A percentile compares a stretch with the other conserved stretches of the same genome.
phyloP scores from a whole-genome alignment of 345 rosid genomes.

The Turnera subulata region DNA sequence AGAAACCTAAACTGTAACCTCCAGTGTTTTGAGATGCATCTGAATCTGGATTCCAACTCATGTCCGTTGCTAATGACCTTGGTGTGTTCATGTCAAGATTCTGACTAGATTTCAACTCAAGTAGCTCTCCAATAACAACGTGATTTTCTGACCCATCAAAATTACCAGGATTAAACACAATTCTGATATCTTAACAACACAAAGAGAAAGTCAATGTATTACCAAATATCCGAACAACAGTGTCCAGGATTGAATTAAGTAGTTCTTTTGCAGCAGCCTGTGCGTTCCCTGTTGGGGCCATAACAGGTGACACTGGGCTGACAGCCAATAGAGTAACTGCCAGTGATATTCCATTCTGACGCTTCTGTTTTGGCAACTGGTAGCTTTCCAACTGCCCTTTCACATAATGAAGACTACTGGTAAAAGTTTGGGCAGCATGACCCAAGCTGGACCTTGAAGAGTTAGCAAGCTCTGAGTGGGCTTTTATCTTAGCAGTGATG shows the following conservation, averaged over 20 bases:
- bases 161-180: not conserved
- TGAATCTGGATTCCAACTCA: slow-evolving; percentile 66
- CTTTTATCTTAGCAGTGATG: slow-evolving; percentile 81
- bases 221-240: slow-evolving; percentile 86
- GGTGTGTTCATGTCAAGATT: slow-evolving; percentile 61
- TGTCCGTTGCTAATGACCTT: slow-evolving; percentile 53
- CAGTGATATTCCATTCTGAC: slow-evolving; percentile 67
- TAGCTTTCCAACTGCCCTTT: slow-evolving; percentile 69
- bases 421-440: slow-evolving; percentile 44
- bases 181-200: not conserved
- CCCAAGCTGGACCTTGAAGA: slow-evolving; percentile 55
- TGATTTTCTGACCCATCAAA: slow-evolving; percentile 60
- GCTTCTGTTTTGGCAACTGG: slow-evolving; percentile 64
- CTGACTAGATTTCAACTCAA: slow-evolving; percentile 67
- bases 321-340: slow-evolving; percentile 72
- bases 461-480: slow-evolving; percentile 52
- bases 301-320: slow-evolving; percentile 91
- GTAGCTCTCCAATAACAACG: slow-evolving; percentile 87
- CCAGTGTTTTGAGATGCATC: slow-evolving; percentile 86
- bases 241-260: slow-evolving; percentile 84
- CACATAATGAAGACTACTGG: slow-evolving; percentile 42
- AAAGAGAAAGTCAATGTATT: slow-evolving; percentile 24
- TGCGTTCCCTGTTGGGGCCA: slow-evolving; percentile 97
- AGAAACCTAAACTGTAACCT: slow-evolving; percentile 87
- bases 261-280: slow-evolving; percentile 87